Conservation (phyloP, 257 asterid species). For the Jaltomata sinuosa region DNA sequence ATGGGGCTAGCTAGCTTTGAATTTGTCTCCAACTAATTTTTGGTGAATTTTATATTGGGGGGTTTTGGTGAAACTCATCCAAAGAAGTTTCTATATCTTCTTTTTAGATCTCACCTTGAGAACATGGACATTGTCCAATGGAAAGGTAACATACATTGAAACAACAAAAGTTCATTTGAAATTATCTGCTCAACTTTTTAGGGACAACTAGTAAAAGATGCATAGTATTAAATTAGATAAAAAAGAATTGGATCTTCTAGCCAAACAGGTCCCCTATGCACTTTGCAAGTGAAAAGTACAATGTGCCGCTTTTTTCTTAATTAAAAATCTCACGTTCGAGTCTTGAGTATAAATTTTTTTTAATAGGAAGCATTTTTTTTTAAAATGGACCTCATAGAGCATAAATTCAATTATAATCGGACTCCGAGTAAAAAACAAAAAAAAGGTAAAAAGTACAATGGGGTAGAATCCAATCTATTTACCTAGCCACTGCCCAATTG, state of each 20-base stretch:
- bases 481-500: neutral
- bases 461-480: neutral
- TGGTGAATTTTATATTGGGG: neutral
- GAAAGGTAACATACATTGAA: slow-evolving; percentile 24
- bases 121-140: slow-evolving; percentile 25
- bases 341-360: too few relatives aligned
- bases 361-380: too few relatives aligned
- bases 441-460: neutral
- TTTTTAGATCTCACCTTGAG: slow-evolving; percentile 45
- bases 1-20: neutral
- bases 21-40: slow-evolving; percentile 3
- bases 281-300: neutral
- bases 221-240: neutral
- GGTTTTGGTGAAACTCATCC: slow-evolving; percentile 21
- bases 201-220: slow-evolving; percentile 10
- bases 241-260: neutral
- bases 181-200: slow-evolving; percentile 6
- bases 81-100: slow-evolving; percentile 45
- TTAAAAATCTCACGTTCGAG: too few relatives aligned
- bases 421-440: too few relatives aligned
- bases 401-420: too few relatives aligned
- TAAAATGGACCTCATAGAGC: too few relatives aligned
- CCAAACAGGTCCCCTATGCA: neutral
- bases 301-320: too few relatives aligned
- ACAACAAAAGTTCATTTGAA: slow-evolving; percentile 9